Conservation (phyloP, 2,329 filamentous ascomycete genomes). For the Aspergillus nomiae region DNA sequence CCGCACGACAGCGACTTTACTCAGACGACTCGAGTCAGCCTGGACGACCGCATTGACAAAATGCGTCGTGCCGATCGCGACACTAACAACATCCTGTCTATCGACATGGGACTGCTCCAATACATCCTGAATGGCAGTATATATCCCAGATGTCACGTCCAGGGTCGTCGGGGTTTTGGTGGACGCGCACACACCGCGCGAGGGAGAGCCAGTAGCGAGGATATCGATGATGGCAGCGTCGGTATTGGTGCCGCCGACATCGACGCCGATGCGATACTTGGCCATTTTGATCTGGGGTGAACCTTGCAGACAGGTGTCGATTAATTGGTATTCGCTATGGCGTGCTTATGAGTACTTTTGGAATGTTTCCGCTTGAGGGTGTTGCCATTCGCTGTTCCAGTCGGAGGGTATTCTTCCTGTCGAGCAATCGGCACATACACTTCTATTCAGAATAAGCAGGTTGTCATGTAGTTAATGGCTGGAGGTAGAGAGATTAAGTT, state of each 20-base stretch:
- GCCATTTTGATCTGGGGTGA: conserved; percentile 6
- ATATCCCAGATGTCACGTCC: conserved; percentile 47
- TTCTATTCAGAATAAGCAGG: neutral
- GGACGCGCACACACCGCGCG: conserved; percentile 32
- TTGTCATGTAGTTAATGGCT: neutral
- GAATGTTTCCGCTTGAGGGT: neutral
- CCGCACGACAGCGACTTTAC: conserved; percentile 56
- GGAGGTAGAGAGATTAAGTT: neutral
- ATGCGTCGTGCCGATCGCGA: conserved; percentile 57
- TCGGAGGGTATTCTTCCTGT: neutral
- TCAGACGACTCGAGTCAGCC: conserved; percentile 51
- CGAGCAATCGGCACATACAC: neutral
- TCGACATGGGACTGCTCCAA: conserved; percentile 36
- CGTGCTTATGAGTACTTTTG: neutral
- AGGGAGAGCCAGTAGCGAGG: conserved; percentile 21
- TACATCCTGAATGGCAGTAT: conserved; percentile 39
- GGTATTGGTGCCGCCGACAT: conserved; percentile 45
- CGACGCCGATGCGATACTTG: conserved; percentile 48
- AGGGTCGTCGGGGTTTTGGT: conserved; percentile 43
- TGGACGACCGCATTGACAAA: conserved; percentile 57
- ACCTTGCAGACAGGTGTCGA: neutral
- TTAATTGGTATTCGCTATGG: neutral
- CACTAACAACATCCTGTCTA: conserved; percentile 41
- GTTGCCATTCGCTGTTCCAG: neutral
- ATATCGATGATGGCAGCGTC: conserved; percentile 36